Base-by-base conservation (phyloP, 768 basidiomycete genomes). In the Boletus pseudopeckii region DNA sequence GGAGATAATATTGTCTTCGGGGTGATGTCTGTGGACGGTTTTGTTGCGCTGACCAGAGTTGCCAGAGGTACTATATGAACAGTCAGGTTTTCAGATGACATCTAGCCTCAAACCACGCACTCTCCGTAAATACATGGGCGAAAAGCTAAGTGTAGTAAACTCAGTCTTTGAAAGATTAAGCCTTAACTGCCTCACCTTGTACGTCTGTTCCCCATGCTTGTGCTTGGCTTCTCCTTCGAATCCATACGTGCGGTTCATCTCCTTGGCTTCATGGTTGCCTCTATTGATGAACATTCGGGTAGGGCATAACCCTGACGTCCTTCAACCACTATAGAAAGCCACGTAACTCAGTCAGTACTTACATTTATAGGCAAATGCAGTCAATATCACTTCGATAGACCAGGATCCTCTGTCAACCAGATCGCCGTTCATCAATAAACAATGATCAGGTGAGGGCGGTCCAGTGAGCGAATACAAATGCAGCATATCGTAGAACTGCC, bases 401-500 rank as follows among this genome's bases (percentile, higher is more conserved):
- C 92, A 94, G 26, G 89, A 91, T n/a, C 95, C 95, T 56, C 96
- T 84, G 70, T 99, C 96, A 36, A 99, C 96, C 44, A 98, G 86
- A 76, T 99, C 96, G 10, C 94, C 91, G 67, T 92, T 93, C 86
- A 94, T 93, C 47, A 95, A 72, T 45, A 94, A 69, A 61, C 85
- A 86, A 60, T 98, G 96, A n/a, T 82, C 85, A 51, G 90, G 81
- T 50, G 77, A 85, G 13, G 97, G 97, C 52, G 84, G 80, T 15
- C 90, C 92, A 0, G 95, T 97, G 59, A 97, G 75, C 2, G 84
- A 84, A 61, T 88, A 83, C 17, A 99, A 77, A 73, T 98, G 86
- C 49, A 95, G 73, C 59, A 98, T 77, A 70, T 98, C 97, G 69
- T 92, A 98, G 75, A 88, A 96, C 79, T 98, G 96, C 26, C 92